Conservation (phyloP, 2,329 filamentous ascomycete species). For the Colletotrichum paranaense region DNA sequence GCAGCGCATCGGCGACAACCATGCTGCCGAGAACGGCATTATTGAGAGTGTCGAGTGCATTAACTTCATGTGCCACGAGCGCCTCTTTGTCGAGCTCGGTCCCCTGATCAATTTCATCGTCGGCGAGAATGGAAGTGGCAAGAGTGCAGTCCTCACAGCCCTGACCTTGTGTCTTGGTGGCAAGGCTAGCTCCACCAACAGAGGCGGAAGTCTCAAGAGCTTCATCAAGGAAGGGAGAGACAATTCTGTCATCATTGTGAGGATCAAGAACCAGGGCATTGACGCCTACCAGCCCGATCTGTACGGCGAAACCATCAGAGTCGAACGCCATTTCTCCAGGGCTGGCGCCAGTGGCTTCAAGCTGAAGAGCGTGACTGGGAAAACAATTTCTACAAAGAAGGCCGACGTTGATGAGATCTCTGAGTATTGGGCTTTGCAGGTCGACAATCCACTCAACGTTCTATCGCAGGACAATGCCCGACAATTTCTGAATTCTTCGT, state of each 20-base stretch:
- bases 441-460: conserved; percentile 97
- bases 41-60: conserved; percentile 87
- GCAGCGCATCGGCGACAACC: conserved; percentile 71
- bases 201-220: conserved; percentile 87
- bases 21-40: conserved; percentile 84
- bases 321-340: conserved; percentile 90
- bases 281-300: conserved; percentile 85
- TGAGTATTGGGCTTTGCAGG: conserved; percentile 92
- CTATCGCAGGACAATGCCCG: conserved; percentile 95
- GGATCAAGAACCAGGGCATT: conserved; percentile 89
- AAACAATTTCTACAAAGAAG: conserved; percentile 83
- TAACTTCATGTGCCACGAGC: conserved; percentile 97
- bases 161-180: conserved; percentile 95
- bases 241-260: conserved; percentile 80
- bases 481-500: conserved; percentile 90
- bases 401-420: conserved; percentile 91
- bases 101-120: conserved; percentile 98
- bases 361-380: conserved; percentile 78
- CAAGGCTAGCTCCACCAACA: conserved; percentile 92
- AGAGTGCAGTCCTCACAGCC: conserved; percentile 94
- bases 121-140: conserved; percentile 96
- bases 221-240: conserved; percentile 92
- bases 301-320: conserved; percentile 86
- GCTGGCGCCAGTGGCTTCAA: conserved; percentile 85
- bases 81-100: conserved; percentile 85